A percentile compares a stretch with the other conserved stretches of the same genome.
Evolutionary conservation across 306 rosid species (phyloP).

Genomic region (Vigna trinervia): DNA sequence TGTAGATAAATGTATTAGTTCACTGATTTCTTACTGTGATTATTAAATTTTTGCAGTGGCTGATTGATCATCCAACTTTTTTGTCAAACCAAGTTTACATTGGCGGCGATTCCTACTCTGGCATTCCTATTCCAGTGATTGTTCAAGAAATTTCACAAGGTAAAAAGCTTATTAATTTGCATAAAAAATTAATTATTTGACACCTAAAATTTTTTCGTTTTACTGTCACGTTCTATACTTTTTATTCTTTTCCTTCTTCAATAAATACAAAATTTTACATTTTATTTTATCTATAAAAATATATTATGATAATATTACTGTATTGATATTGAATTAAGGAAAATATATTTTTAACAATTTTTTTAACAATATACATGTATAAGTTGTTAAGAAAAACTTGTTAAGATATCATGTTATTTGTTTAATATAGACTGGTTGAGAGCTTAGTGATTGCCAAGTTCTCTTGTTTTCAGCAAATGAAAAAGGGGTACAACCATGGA

Average conservation of each 20-base stretch:
- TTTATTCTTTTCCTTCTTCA: too few species aligned
- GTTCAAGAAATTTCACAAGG: conserved; percentile 64
- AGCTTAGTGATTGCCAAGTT: neutral
- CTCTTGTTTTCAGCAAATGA: conserved; percentile 57
- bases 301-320: too few species aligned
- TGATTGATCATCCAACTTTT: conserved; percentile 66
- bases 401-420: neutral
- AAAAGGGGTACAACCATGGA: conserved; percentile 53
- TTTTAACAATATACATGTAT: too few species aligned
- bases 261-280: too few species aligned
- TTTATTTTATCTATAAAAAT: too few species aligned
- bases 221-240: too few species aligned
- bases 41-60: conserved; percentile 63
- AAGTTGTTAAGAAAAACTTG: too few species aligned
- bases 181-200: too few species aligned
- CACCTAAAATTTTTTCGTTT: too few species aligned
- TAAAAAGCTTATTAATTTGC: conserved; percentile 14
- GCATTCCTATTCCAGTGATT: conserved; percentile 62
- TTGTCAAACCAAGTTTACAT: conserved; percentile 56
- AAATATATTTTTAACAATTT: too few species aligned
- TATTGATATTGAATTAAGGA: too few species aligned
- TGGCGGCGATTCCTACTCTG: conserved; percentile 80
- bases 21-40: neutral
- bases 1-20: neutral
- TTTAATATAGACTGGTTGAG: neutral